Evolutionary conservation across 169 alveolate species (phyloP).

Genomic region (Cryptosporidium sp.): DNA sequence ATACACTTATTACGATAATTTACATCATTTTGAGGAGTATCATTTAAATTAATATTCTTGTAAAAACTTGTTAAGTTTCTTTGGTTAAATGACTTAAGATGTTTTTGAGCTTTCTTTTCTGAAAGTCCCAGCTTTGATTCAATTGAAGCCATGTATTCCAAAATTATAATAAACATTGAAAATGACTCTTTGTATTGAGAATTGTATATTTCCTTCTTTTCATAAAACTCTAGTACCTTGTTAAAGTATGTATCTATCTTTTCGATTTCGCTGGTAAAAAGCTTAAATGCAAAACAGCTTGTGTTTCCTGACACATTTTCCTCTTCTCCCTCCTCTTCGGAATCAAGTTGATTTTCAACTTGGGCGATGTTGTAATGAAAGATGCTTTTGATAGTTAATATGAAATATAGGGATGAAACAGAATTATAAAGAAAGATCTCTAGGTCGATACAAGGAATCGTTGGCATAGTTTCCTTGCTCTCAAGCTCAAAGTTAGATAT

Average conservation of each 20-base stretch:
- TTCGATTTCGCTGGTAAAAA: slow-evolving; percentile 9
- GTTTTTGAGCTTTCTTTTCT: slow-evolving; percentile 28
- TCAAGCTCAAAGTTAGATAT: slow-evolving; percentile 23
- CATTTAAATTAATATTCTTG: not conserved
- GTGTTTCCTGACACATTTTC: not conserved
- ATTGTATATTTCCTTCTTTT: not conserved
- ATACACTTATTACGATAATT: not conserved
- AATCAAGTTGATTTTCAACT: not conserved
- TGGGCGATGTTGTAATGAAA: slow-evolving; percentile 18
- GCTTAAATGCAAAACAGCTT: not conserved
- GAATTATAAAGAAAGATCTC: slow-evolving; percentile 21
- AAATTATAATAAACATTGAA: slow-evolving; percentile 26
- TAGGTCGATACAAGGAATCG: slow-evolving; percentile 16
- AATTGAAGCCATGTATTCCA: slow-evolving; percentile 41
- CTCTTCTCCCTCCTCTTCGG: slow-evolving; percentile 9
- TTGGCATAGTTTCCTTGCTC: not conserved
- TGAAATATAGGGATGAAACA: slow-evolving; percentile 8
- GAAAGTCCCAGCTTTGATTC: slow-evolving; percentile 2
- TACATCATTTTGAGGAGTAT: not conserved
- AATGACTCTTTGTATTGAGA: slow-evolving; percentile 34
- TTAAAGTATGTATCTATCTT: not conserved
- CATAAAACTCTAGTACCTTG: slow-evolving; percentile 22
- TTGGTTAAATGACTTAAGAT: slow-evolving; percentile 11
- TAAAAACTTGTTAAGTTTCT: slow-evolving; percentile 34
- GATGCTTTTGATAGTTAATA: slow-evolving; percentile 28